Evolutionary conservation across 768 basidiomycete species (phyloP).

Genomic region (Tylopilus vinaceipallidus): DNA sequence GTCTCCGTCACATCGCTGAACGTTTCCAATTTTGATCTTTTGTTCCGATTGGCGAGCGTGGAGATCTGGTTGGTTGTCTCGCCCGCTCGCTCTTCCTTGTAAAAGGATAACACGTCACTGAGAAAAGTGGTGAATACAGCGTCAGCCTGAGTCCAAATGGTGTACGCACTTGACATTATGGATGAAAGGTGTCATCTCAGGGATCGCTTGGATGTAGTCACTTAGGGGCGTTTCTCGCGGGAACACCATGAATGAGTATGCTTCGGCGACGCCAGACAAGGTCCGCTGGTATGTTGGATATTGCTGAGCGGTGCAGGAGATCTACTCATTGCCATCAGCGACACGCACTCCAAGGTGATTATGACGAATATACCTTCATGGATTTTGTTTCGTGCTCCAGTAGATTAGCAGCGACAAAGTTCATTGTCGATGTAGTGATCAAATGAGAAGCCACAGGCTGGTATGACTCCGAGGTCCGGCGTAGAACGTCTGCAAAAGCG

Average conservation of each 20-base stretch:
- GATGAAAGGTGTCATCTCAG: slow-evolving; percentile 31
- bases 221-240: slow-evolving; percentile 31
- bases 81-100: slow-evolving; percentile 39
- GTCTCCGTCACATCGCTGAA: slow-evolving; percentile 24
- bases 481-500: slow-evolving; percentile 34
- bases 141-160: background rate
- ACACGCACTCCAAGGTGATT: background rate
- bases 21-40: slow-evolving; percentile 28
- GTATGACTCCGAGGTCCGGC: slow-evolving; percentile 29
- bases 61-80: slow-evolving; percentile 39
- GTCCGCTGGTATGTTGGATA: slow-evolving; percentile 29
- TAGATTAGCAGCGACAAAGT: slow-evolving; percentile 33
- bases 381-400: slow-evolving; percentile 32
- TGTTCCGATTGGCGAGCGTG: slow-evolving; percentile 23
- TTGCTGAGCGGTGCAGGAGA: slow-evolving; percentile 20
- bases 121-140: background rate
- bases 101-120: slow-evolving; percentile 42
- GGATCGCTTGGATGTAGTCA: too few species aligned
- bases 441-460: slow-evolving; percentile 31
- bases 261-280: slow-evolving; percentile 34
- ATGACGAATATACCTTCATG: slow-evolving; percentile 22
- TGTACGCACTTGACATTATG: slow-evolving; percentile 37
- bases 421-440: slow-evolving; percentile 37
- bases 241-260: slow-evolving; percentile 38
- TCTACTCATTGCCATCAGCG: slow-evolving; percentile 6